These are phyloP conservation scores for Aspergillus nomiae DNA, from an alignment of 2,329 filamentous ascomycete species.

Conservation along the genomic window DNA sequence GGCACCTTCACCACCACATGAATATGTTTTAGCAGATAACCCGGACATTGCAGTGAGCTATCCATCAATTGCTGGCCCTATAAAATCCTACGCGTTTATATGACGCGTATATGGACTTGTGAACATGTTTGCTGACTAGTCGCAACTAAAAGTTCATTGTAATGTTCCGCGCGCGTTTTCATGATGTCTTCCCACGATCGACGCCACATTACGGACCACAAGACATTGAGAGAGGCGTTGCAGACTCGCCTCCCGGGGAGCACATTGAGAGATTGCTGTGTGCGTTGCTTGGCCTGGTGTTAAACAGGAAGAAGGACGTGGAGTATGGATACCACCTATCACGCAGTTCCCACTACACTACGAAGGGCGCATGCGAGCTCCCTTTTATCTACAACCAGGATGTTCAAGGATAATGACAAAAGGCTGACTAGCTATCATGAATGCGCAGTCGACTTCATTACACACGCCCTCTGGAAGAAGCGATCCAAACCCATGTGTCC, in stretches of 20 bases:
- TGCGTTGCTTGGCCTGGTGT: conserved; percentile 79
- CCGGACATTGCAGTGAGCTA: conserved; percentile 84
- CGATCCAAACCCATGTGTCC: conserved; percentile 76
- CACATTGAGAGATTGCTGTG: conserved; percentile 87
- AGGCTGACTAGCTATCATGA: conserved; percentile 32
- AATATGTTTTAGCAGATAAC: conserved; percentile 87
- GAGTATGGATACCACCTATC: conserved; percentile 68
- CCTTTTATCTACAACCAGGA: neutral
- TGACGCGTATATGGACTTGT: conserved; percentile 31
- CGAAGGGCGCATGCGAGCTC: neutral
- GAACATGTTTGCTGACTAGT: conserved; percentile 38
- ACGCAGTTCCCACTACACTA: conserved; percentile 9
- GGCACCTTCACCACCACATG: conserved; percentile 84
- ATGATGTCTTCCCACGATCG: conserved; percentile 83
- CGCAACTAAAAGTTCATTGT: conserved; percentile 76
- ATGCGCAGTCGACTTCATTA: conserved; percentile 80
- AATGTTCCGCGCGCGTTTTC: conserved; percentile 95
- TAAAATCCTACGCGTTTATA: conserved; percentile 13
- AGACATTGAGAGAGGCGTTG: conserved; percentile 86
- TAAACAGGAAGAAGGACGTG: conserved; percentile 98
- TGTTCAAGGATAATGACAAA: neutral
- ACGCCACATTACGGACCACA: conserved; percentile 89
- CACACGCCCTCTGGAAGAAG: conserved; percentile 89
- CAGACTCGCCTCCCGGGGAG: conserved; percentile 75
- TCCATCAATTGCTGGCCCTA: conserved; percentile 39